Percentiles rank a stretch among this genome's conserved stretches.
Conservation (phyloP, 2,329 filamentous ascomycete species). For the Penicillium oxalicum region DNA sequence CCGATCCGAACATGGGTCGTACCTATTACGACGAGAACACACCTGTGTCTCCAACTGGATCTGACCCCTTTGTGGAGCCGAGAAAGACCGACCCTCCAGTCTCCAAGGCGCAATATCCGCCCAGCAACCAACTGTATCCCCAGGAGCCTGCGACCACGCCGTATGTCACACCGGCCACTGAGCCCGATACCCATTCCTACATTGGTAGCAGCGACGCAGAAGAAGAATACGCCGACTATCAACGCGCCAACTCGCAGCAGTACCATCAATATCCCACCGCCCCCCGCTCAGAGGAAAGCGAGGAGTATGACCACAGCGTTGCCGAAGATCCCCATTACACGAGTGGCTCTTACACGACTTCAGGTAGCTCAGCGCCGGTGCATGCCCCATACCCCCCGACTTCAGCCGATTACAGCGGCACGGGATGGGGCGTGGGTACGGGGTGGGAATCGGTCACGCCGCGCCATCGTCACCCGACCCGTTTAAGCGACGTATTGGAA, state of each 20-base stretch:
- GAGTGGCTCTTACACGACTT: conserved; percentile 21
- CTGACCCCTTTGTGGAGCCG: conserved; percentile 57
- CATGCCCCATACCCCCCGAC: conserved; percentile 30
- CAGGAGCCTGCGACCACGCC: conserved; percentile 28
- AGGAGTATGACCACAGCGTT: conserved; percentile 50
- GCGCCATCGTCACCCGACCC: conserved; percentile 76
- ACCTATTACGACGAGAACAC: conserved; percentile 47
- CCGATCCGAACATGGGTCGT: conserved; percentile 34
- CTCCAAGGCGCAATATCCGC: conserved; percentile 26
- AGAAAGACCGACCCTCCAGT: conserved; percentile 24
- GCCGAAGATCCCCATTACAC: conserved; percentile 45
- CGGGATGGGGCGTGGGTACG: conserved; percentile 58
- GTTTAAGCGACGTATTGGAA: conserved; percentile 81
- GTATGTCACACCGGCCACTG: conserved; percentile 39
- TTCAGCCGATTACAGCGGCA: conserved; percentile 58
- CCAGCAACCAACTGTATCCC: conserved; percentile 32
- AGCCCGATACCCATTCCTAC: conserved; percentile 44
- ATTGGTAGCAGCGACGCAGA: conserved; percentile 57
- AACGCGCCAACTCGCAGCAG: conserved; percentile 54
- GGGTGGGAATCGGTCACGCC: conserved; percentile 71
- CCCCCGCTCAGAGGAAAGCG: conserved; percentile 44
- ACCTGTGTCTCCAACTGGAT: conserved; percentile 50
- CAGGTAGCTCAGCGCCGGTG: conserved; percentile 21
- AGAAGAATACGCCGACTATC: conserved; percentile 65
- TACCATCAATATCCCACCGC: conserved; percentile 48